Conservation (phyloP, 371 early-diverging fungal genomes). For the Apophysomyces sp. region DNA sequence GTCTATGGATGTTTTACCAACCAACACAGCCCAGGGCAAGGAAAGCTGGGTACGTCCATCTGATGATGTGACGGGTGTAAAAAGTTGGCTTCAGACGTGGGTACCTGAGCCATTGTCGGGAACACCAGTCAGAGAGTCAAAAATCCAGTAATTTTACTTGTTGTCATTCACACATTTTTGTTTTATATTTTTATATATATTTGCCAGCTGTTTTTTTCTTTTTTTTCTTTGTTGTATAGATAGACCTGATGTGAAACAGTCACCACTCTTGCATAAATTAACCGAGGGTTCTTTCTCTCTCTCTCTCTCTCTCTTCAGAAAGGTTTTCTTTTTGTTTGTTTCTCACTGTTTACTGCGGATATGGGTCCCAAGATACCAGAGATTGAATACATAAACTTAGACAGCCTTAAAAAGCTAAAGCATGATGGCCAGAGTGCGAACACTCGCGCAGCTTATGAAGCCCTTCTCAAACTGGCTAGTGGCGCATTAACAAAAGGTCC, state of each 20-base stretch:
- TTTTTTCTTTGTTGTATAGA: background rate
- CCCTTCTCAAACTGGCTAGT: constrained; percentile 28
- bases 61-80: background rate
- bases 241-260: background rate
- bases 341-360: too few species aligned
- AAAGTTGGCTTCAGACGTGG: background rate
- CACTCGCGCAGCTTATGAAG: constrained; percentile 12
- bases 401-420: constrained; percentile 5
- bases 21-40: background rate
- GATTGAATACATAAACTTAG: constrained; percentile 33
- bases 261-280: background rate
- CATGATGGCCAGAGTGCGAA: constrained; percentile 5
- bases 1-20: constrained; percentile 18
- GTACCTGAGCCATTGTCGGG: background rate
- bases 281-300: too few species aligned
- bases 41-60: background rate
- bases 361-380: constrained; percentile 40
- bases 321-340: background rate
- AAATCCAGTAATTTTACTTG: constrained; percentile 24
- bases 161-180: constrained; percentile 40
- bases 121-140: background rate
- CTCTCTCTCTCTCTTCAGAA: too few species aligned
- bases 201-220: background rate
- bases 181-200: background rate
- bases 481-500: constrained; percentile 35